Conservation (phyloP, 192 early-diverging fungal species). For the Backusella morwellensis region DNA sequence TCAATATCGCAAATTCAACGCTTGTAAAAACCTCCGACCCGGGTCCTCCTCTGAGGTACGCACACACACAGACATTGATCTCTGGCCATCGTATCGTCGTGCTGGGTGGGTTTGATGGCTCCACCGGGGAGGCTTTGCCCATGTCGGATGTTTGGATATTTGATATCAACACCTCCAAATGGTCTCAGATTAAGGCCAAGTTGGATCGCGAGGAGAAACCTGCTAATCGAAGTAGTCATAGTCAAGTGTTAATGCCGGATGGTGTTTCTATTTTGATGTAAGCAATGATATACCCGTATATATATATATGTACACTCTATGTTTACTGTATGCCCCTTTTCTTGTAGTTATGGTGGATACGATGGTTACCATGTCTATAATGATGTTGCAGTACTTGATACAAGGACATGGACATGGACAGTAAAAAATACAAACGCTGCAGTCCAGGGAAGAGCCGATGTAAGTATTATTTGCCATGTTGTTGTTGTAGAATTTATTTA, state of each 20-base stretch:
- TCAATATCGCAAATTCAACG: slow-evolving; percentile 14
- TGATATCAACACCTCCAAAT: slow-evolving; percentile 15
- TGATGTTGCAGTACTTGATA: slow-evolving; percentile 31
- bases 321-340: background rate
- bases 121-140: slow-evolving; percentile 19
- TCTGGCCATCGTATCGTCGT: slow-evolving; percentile 18
- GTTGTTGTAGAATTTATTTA: background rate
- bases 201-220: slow-evolving; percentile 21
- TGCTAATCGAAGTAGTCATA: slow-evolving; percentile 28
- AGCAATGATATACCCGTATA: background rate
- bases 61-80: slow-evolving; percentile 28
- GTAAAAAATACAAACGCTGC: slow-evolving; percentile 34
- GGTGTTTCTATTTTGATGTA: slow-evolving; percentile 34
- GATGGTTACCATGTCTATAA: slow-evolving; percentile 37
- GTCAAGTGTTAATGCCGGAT: slow-evolving; percentile 28
- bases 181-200: slow-evolving; percentile 20
- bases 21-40: background rate
- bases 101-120: slow-evolving; percentile 32
- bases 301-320: background rate
- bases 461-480: slow-evolving; percentile 18
- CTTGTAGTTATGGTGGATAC: slow-evolving; percentile 30
- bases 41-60: slow-evolving; percentile 18
- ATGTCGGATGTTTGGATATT: slow-evolving; percentile 31
- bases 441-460: slow-evolving; percentile 35
- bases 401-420: slow-evolving; percentile 34